A percentile compares a stretch with the other conserved stretches of the same genome.
These are phyloP conservation scores for Neocucurbitaria cava DNA, from an alignment of 2,329 filamentous ascomycete genomes.

Conservation along the genomic window DNA sequence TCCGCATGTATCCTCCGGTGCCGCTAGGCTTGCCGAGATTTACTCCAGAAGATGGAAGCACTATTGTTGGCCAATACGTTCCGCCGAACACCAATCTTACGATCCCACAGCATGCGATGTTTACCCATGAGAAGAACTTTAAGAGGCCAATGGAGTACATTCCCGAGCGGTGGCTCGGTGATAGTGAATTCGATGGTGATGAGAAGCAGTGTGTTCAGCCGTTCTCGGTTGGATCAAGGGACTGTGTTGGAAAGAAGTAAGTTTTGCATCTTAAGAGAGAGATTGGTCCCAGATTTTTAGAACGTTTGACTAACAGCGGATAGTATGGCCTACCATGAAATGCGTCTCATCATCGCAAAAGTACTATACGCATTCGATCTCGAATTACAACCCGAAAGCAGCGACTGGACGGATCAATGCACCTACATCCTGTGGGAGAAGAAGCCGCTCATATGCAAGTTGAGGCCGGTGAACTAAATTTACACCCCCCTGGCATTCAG, in stretches of 20 bases:
- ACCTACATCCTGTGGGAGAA: conserved; percentile 50
- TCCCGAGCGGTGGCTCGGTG: conserved; percentile 52
- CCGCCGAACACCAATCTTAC: conserved; percentile 32
- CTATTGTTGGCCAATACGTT: conserved; percentile 46
- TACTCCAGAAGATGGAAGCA: conserved; percentile 45
- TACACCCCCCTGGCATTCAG: no score
- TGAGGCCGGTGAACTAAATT: neutral
- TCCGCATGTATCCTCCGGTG: conserved; percentile 54
- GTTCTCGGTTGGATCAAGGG: conserved; percentile 54
- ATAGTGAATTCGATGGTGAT: conserved; percentile 31
- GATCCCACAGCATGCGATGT: conserved; percentile 28
- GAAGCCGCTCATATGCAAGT: conserved; percentile 28
- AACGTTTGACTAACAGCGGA: conserved; percentile 3
- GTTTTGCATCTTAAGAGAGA: conserved; percentile 12
- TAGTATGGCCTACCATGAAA: conserved; percentile 50
- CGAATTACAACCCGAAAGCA: conserved; percentile 42
- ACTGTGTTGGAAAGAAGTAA: conserved; percentile 49
- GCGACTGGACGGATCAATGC: conserved; percentile 40
- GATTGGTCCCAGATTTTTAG: neutral
- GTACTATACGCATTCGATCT: conserved; percentile 50
- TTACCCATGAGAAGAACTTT: conserved; percentile 40
- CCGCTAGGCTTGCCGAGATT: conserved; percentile 43
- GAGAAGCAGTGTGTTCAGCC: conserved; percentile 49
- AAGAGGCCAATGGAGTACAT: conserved; percentile 43
- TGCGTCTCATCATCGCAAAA: conserved; percentile 51